phyloP scores from a whole-genome alignment of 176 grass and related monocot genomes.

The Echinochloa phyllopogon region DNA sequence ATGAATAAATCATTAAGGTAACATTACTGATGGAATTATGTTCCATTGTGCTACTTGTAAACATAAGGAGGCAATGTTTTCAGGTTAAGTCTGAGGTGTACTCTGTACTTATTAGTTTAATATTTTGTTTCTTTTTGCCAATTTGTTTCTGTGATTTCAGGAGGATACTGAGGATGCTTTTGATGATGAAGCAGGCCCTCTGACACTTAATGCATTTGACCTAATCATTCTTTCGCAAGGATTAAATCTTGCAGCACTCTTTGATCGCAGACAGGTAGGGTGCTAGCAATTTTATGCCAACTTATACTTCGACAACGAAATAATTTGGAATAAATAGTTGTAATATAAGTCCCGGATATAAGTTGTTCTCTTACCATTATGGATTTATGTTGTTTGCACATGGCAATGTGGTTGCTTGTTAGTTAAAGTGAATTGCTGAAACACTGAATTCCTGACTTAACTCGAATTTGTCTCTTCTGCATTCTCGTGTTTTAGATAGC shows the following conservation, averaged over 20 bases:
- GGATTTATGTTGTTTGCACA: constrained; percentile 18
- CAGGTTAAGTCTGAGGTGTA: constrained; percentile 6
- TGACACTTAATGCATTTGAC: constrained; percentile 98
- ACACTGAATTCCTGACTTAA: background rate
- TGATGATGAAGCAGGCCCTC: constrained; percentile 73
- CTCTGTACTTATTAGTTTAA: background rate
- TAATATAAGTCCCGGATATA: background rate
- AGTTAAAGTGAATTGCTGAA: constrained; percentile 8
- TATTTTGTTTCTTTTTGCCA: constrained; percentile 15
- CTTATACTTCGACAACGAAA: constrained; percentile 6
- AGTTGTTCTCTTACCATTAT: constrained; percentile 31
- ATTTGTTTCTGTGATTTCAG: constrained; percentile 54
- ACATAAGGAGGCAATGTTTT: background rate
- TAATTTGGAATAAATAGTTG: constrained; percentile 11
- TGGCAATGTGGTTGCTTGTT: background rate
- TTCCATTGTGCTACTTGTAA: constrained; percentile 5
- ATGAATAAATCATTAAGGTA: background rate
- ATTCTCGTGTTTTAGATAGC: background rate
- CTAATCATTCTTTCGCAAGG: constrained; percentile 93
- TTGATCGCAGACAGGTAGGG: constrained; percentile 87
- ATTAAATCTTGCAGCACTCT: constrained; percentile 83
- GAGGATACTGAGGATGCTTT: constrained; percentile 58
- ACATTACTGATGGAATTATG: background rate
- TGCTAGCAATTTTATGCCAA: constrained; percentile 20
- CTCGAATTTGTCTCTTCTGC: constrained; percentile 1